phyloP scores from a whole-genome alignment of 805 yeast species.

The Candida caryicola region DNA sequence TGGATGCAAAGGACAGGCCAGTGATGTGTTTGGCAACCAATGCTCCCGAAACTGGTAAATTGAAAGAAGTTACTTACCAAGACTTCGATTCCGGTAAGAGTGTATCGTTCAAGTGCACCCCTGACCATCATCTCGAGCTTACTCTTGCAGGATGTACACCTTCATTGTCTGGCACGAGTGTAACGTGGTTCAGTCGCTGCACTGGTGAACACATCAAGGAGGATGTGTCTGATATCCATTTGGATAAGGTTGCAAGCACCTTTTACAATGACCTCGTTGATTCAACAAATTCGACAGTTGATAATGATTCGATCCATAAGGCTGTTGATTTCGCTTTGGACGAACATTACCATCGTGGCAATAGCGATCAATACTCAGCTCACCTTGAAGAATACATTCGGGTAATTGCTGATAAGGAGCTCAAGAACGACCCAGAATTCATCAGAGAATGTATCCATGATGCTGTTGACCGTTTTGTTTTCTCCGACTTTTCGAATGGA shows the following conservation, averaged over 20 bases:
- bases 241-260: not conserved
- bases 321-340: not conserved
- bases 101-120: not conserved
- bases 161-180: not conserved
- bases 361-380: not conserved
- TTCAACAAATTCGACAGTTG: not conserved
- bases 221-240: not conserved
- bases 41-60: conserved; percentile 1
- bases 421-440: conserved; percentile 3
- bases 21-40: conserved; percentile 1
- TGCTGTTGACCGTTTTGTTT: conserved; percentile 3
- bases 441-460: conserved; percentile 3
- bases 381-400: not conserved
- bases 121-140: not conserved
- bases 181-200: not conserved
- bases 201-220: not conserved
- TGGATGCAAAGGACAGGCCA: conserved; percentile 4
- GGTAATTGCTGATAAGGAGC: not conserved
- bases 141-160: not conserved
- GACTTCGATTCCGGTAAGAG: conserved; percentile 4
- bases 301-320: not conserved
- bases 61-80: conserved; percentile 5
- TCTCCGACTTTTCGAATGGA: too few relatives aligned
- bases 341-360: conserved; percentile 1
- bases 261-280: not conserved